Conservation (phyloP, 495 filamentous ascomycete genomes). For the Corynascus novoguineensis region DNA sequence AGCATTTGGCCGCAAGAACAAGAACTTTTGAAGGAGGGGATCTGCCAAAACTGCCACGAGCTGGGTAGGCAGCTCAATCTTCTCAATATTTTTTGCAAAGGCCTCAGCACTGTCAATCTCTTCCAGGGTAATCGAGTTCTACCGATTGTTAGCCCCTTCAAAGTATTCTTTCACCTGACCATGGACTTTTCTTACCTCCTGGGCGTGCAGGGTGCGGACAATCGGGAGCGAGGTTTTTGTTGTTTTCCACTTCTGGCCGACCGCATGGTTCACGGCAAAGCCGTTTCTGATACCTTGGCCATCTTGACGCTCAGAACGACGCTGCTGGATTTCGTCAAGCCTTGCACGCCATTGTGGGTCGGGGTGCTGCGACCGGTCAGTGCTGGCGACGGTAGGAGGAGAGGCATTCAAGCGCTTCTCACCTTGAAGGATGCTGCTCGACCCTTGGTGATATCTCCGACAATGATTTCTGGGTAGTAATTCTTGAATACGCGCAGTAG, state of each 20-base stretch:
- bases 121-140: constrained; percentile 66
- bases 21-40: constrained; percentile 69
- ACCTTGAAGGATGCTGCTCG: constrained; percentile 54
- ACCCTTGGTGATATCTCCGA: constrained; percentile 56
- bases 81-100: constrained; percentile 71
- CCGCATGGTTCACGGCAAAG: constrained; percentile 49
- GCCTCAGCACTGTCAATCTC: constrained; percentile 68
- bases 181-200: constrained; percentile 44
- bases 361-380: constrained; percentile 52
- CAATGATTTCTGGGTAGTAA: constrained; percentile 82
- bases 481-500: constrained; percentile 81
- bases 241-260: constrained; percentile 42
- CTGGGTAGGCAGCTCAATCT: constrained; percentile 75
- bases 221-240: constrained; percentile 51
- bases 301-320: constrained; percentile 43
- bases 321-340: constrained; percentile 60
- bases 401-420: not conserved
- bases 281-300: constrained; percentile 33
- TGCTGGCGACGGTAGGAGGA: not conserved
- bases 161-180: not conserved
- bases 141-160: not conserved
- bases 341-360: constrained; percentile 71
- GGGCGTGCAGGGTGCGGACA: constrained; percentile 68
- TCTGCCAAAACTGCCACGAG: constrained; percentile 71
- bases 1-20: constrained; percentile 58